Conservation (phyloP, 495 filamentous ascomycete species). For the Penicillium atrosanguineum region DNA sequence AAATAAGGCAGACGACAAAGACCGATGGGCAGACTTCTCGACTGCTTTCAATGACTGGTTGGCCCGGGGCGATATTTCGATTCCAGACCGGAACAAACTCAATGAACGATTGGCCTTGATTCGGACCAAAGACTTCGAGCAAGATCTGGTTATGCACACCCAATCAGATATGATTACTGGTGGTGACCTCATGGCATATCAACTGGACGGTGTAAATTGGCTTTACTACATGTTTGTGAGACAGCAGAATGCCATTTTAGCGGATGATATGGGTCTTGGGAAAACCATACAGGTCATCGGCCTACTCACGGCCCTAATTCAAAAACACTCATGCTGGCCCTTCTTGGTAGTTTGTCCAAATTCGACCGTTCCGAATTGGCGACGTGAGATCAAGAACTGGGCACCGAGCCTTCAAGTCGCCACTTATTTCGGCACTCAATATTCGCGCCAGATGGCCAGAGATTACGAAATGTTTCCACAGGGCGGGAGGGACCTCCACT, state of each 20-base stretch:
- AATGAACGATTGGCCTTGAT: conserved; percentile 60
- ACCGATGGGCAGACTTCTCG: conserved; percentile 77
- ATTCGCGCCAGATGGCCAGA: conserved; percentile 65
- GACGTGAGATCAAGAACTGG: conserved; percentile 94
- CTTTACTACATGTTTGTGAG: conserved; percentile 87
- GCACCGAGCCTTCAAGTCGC: conserved; percentile 81
- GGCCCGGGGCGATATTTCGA: conserved; percentile 65
- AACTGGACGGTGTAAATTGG: conserved; percentile 94
- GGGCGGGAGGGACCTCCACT: conserved; percentile 59
- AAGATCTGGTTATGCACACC: conserved; percentile 59
- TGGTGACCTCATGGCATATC: conserved; percentile 89
- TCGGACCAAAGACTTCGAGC: conserved; percentile 61
- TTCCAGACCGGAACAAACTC: conserved; percentile 50
- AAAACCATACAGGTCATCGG: conserved; percentile 96
- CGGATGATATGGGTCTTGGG: conserved; percentile 98
- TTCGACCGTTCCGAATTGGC: conserved; percentile 94
- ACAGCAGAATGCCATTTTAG: conserved; percentile 84
- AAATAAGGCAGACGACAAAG: conserved; percentile 55
- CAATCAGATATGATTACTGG: conserved; percentile 74
- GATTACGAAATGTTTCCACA: conserved; percentile 82
- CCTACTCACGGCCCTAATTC: conserved; percentile 72
- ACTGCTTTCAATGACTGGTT: conserved; percentile 83
- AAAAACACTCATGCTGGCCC: conserved; percentile 81
- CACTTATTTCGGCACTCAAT: conserved; percentile 77
- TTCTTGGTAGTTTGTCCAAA: conserved; percentile 94